These are phyloP conservation scores for Viola pubescens DNA, from an alignment of 441 rosid species.

Conservation along the genomic window DNA sequence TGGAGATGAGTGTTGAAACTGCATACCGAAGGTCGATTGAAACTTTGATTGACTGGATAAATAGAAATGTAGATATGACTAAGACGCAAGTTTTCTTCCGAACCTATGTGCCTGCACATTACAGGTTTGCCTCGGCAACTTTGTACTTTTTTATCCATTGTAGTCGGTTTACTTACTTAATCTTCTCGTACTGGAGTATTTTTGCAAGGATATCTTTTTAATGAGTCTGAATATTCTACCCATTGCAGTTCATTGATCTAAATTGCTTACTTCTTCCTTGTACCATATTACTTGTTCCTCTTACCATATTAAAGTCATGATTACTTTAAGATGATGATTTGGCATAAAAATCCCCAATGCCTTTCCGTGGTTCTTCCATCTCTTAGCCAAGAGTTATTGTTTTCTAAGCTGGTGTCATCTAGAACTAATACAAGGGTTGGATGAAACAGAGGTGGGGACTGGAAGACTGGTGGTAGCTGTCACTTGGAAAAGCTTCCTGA, in stretches of 20 bases:
- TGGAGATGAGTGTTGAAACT: slow-evolving; percentile 49
- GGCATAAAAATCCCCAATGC: too few species aligned
- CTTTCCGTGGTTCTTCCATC: too few species aligned
- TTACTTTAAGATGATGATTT: too few species aligned
- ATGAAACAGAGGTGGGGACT: slow-evolving; percentile 49
- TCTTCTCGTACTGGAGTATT: not conserved
- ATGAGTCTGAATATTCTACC: too few species aligned
- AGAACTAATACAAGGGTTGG: slow-evolving; percentile 5
- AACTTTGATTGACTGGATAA: slow-evolving; percentile 41
- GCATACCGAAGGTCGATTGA: slow-evolving; percentile 43
- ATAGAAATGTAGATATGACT: slow-evolving; percentile 29
- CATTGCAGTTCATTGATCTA: too few species aligned
- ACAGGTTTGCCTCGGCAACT: slow-evolving; percentile 35
- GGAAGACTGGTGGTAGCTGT: slow-evolving; percentile 56
- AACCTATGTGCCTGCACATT: slow-evolving; percentile 55
- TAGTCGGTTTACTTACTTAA: not conserved
- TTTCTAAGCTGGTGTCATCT: not conserved
- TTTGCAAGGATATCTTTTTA: not conserved
- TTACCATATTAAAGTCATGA: too few species aligned
- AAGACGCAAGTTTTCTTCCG: slow-evolving; percentile 54
- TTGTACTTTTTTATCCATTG: not conserved
- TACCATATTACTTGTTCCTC: too few species aligned
- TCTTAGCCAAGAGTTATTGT: too few species aligned
- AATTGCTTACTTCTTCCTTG: too few species aligned
- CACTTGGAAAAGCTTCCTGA: slow-evolving; percentile 51